These are phyloP conservation scores for Xanthoconium stramineum DNA, from an alignment of 768 basidiomycete genomes.

Conservation along the genomic window DNA sequence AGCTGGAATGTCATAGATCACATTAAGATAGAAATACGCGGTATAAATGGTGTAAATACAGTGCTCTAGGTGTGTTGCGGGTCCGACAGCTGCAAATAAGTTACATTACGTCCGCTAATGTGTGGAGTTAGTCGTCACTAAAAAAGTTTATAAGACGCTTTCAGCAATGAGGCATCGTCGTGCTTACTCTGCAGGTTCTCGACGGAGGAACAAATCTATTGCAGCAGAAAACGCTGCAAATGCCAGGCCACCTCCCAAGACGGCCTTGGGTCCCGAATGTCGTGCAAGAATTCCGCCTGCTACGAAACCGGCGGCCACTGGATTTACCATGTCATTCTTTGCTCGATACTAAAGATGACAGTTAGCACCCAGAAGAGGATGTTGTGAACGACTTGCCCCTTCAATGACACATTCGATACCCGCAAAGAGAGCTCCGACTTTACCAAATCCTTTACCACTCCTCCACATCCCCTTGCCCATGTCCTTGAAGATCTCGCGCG, in stretches of 20 bases:
- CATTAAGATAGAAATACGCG: constrained; percentile 10
- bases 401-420: constrained; percentile 95
- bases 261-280: constrained; percentile 83
- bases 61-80: constrained; percentile 10
- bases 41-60: constrained; percentile 19
- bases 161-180: not conserved
- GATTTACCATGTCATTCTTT: constrained; percentile 92
- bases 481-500: constrained; percentile 82
- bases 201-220: constrained; percentile 79
- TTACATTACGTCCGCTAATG: constrained; percentile 5
- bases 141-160: constrained; percentile 5
- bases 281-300: constrained; percentile 87
- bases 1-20: constrained; percentile 8
- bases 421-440: constrained; percentile 92
- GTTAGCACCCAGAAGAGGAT: not conserved
- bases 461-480: constrained; percentile 93
- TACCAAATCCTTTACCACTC: constrained; percentile 88
- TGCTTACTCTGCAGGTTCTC: constrained; percentile 76
- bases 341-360: constrained; percentile 73
- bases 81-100: constrained; percentile 15
- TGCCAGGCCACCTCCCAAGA: constrained; percentile 81
- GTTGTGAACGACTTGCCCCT: constrained; percentile 57
- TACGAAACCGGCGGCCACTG: constrained; percentile 81
- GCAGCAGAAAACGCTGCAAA: constrained; percentile 93
- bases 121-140: constrained; percentile 39